These are phyloP conservation scores for Monilinia laxa DNA, from an alignment of 2,329 filamentous ascomycete genomes.

Conservation along the genomic window DNA sequence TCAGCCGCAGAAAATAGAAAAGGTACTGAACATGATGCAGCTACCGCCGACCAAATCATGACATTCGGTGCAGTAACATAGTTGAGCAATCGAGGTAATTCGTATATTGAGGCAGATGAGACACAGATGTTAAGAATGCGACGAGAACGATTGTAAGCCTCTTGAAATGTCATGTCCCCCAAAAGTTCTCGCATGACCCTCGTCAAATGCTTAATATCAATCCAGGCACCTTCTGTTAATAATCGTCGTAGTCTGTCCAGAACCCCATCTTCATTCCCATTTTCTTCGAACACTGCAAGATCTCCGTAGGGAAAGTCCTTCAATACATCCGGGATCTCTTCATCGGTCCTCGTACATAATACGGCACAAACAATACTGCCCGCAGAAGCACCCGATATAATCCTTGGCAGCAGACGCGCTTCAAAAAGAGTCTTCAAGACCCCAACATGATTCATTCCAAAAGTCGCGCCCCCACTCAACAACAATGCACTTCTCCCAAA, in stretches of 20 bases:
- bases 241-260: constrained; percentile 69
- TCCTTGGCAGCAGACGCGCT: constrained; percentile 60
- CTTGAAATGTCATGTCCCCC: constrained; percentile 90
- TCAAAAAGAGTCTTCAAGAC: constrained; percentile 68
- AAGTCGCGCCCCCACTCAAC: constrained; percentile 67
- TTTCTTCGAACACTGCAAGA: constrained; percentile 61
- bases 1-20: constrained; percentile 78
- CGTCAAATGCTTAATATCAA: constrained; percentile 78
- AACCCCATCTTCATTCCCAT: constrained; percentile 59
- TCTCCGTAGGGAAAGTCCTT: constrained; percentile 61
- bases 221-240: constrained; percentile 78
- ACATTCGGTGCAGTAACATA: constrained; percentile 93
- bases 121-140: constrained; percentile 93
- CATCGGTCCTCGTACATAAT: constrained; percentile 61
- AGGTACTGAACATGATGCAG: constrained; percentile 92
- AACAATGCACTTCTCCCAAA: constrained; percentile 66
- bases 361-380: constrained; percentile 69
- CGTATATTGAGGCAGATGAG: constrained; percentile 82
- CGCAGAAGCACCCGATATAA: constrained; percentile 67
- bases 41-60: constrained; percentile 93
- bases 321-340: constrained; percentile 59
- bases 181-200: constrained; percentile 78
- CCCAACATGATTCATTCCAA: constrained; percentile 72
- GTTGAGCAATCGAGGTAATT: constrained; percentile 83
- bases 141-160: constrained; percentile 91